Base-by-base conservation (phyloP, 2,329 filamentous ascomycete genomes). In the Coniochaeta prunicola region DNA sequence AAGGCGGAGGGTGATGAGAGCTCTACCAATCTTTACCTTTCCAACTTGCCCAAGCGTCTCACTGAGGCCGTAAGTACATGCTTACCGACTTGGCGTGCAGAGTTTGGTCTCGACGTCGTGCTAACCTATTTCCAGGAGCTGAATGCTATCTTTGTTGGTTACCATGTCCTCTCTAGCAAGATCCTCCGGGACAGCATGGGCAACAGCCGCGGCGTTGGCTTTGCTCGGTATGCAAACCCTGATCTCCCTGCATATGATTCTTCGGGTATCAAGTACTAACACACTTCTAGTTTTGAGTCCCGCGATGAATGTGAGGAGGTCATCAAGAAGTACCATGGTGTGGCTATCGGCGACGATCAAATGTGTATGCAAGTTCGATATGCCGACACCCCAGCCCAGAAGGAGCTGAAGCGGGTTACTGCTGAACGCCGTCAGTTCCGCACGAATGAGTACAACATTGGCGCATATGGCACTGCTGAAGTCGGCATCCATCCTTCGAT, bases 11-110 rank as follows among this genome's bases (percentile, higher is more conserved):
- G 92, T 59, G 93, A 99, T 69, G 90, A 89, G 57, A 70, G 75
- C 45, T 97, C 96, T 53, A 97, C 94, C 64, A 99, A 99, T 71
- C 84, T 99, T 63, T 99, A 99, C 74, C 92, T 97, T 63, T 99
- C 96, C 30, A 99, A 97, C 74, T 83, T 99, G 50, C 94, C 94
- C 36, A 92, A 93, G 75, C 85, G 87, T 63, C 86, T 96, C 81
- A 96, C 90, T 57, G 96, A 99, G 78, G 87, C 91, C 66, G 92
- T 93, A 74, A 71, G 88, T 78, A 7, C 40, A 8, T 7, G 12
- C 17, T 34, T 28, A 15, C 24, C 36, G 53, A 6, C 26, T 7
- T 21, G 12, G 15, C 30, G 1, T 10, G 48, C 3, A 8, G 34
- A 3, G 26, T 4, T 57, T 68, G 61, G 34, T 21, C 5, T 15